phyloP scores from a whole-genome alignment of 257 asterid genomes.

The Jacaranda mimosifolia region DNA sequence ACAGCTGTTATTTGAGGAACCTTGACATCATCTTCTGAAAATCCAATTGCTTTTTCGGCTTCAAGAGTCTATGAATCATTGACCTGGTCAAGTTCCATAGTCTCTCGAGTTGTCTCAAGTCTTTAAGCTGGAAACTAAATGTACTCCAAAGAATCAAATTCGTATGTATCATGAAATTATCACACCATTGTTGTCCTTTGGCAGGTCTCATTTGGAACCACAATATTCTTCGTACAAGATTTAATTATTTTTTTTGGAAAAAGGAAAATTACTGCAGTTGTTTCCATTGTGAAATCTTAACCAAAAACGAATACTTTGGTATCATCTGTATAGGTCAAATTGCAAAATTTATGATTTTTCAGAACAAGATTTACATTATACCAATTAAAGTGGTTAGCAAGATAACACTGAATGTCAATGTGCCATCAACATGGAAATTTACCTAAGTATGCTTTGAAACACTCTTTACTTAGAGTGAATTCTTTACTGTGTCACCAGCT shows the following conservation, averaged over 20 bases:
- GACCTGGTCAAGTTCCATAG: no score
- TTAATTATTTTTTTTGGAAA: no score
- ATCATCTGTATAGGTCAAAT: no score
- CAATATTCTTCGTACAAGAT: background rate
- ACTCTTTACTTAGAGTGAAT: background rate
- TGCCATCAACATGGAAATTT: slow-evolving; percentile 2
- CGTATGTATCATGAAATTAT: background rate
- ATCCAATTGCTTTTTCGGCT: no score
- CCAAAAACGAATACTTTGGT: no score
- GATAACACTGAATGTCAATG: background rate
- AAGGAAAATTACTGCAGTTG: background rate
- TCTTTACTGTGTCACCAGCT: no score
- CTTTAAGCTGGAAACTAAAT: background rate
- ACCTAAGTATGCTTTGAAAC: background rate
- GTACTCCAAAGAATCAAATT: background rate
- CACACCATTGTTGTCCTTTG: background rate
- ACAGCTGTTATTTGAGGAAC: no score
- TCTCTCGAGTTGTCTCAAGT: background rate
- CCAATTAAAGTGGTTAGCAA: no score
- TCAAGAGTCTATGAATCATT: no score
- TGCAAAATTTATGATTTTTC: no score
- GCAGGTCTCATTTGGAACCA: background rate
- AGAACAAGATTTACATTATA: no score
- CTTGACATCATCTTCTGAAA: no score
- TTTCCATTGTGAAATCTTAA: background rate